phyloP scores from a whole-genome alignment of 495 filamentous ascomycete genomes.

The Aspergillus bridgeri region DNA sequence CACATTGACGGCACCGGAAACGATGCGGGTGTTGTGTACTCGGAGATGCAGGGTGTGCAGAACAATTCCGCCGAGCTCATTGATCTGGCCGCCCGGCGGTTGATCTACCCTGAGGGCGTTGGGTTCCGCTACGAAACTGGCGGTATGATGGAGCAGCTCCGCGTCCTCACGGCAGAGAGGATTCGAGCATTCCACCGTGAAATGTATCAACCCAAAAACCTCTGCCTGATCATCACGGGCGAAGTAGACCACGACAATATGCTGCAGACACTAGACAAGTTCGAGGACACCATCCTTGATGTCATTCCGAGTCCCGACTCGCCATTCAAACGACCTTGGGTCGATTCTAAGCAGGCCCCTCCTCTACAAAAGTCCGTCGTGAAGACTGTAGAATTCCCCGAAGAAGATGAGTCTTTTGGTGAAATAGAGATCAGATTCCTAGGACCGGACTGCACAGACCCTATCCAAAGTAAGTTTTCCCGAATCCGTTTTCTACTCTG shows the following conservation, averaged over 20 bases:
- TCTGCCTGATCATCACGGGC: conserved; percentile 85
- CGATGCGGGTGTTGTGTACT: conserved; percentile 97
- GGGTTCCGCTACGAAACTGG: conserved; percentile 97
- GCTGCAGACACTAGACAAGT: conserved; percentile 74
- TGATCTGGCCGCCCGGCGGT: conserved; percentile 68
- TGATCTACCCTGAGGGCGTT: conserved; percentile 83
- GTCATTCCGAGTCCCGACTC: conserved; percentile 70
- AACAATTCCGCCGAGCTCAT: conserved; percentile 81
- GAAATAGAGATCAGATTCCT: conserved; percentile 82
- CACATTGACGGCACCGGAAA: conserved; percentile 90
- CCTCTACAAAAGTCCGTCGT: conserved; percentile 63
- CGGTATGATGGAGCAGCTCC: conserved; percentile 89
- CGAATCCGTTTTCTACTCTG: not conserved
- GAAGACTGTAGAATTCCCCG: conserved; percentile 84
- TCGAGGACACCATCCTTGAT: conserved; percentile 81
- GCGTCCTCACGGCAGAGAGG: conserved; percentile 78
- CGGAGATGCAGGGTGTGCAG: conserved; percentile 96
- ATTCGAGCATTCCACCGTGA: conserved; percentile 90
- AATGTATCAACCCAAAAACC: conserved; percentile 98
- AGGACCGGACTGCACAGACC: conserved; percentile 73
- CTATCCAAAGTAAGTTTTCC: conserved; percentile 44
- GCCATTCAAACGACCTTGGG: conserved; percentile 85
- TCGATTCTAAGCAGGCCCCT: conserved; percentile 77
- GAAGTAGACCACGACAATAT: conserved; percentile 82
- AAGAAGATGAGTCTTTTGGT: conserved; percentile 90